Conservation (phyloP, 1,284 basidiomycete species). For the Puccinia brachypodii region DNA sequence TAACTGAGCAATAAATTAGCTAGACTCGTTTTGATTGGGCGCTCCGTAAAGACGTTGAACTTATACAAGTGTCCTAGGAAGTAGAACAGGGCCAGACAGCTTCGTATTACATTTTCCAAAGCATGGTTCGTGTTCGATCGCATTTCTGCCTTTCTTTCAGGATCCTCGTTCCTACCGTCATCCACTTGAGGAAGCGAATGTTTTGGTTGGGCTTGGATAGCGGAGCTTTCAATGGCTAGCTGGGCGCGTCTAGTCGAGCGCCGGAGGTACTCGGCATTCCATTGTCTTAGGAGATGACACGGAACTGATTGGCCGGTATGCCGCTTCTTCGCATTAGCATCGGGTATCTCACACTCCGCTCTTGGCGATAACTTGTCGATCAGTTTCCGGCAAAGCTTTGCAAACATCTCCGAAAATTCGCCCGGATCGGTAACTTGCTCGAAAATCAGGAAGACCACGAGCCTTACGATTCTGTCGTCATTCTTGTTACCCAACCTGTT, state of each 20-base stretch:
- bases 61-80: constrained; percentile 99
- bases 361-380: constrained; percentile 81
- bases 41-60: constrained; percentile 86
- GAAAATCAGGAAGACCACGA: constrained; percentile 92
- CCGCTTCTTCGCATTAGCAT: constrained; percentile 76
- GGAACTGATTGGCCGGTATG: constrained; percentile 81
- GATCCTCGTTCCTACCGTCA: constrained; percentile 57
- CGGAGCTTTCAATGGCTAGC: no score
- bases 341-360: constrained; percentile 78
- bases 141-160: constrained; percentile 58
- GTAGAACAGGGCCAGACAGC: constrained; percentile 90
- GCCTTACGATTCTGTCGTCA: constrained; percentile 87
- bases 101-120: constrained; percentile 85
- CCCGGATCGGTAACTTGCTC: constrained; percentile 96
- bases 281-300: constrained; percentile 78
- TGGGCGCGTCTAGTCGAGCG: no score
- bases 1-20: constrained; percentile 88
- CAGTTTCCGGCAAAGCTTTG: constrained; percentile 87
- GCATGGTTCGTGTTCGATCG: constrained; percentile 94
- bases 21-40: constrained; percentile 94
- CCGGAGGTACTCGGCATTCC: constrained; percentile 53
- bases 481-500: constrained; percentile 89
- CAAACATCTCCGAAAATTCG: constrained; percentile 95
- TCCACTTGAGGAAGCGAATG: constrained; percentile 58
- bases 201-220: no score